Base-by-base conservation (phyloP, 352 stramenopile genomes). In the Phytopythium mirpurense region DNA sequence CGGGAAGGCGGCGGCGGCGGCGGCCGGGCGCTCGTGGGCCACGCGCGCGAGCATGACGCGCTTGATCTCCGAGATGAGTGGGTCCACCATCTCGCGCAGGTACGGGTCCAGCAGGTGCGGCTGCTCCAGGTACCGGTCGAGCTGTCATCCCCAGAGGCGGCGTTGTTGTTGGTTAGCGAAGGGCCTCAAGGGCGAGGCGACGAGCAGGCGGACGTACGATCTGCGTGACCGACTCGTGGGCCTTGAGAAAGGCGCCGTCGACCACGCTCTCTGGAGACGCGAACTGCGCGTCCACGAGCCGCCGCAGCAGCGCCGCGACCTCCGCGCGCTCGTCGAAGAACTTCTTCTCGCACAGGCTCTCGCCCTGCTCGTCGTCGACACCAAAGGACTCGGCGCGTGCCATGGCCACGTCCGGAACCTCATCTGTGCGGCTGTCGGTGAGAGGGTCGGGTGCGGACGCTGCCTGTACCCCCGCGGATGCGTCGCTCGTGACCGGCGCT, bases 101-200 rank as follows among this genome's bases (percentile, higher is more conserved):
- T 87, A 85, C 34, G 82, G 71, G 65, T 98, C 93, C 23, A 98
- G 67, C 31, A 98, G 62, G 44, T 93, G 70, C 15, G 86, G 78
- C 62, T 96, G 82, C 63, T 96, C 91, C 79, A 75, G 73, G 76
- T 88, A 96, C 72, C 86, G 94, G 72, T 82, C 91, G 45, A 93
- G 50, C 82, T 91, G 48, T 18, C n/a, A 31, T 31, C 40, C 2
- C 11, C 29, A 9, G 29, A 32, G 9, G 5, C 16, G 57, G 36
- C 47, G 23, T 62, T 18, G 60, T 6, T 16, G 26, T 26, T 24
- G 26, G 26, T 51, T 7, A 35, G 42, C 15, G 21, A 16, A 16
- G 6, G 23, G 38, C 18, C 24, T 45, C n/a, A n/a, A n/a, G n/a
- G n/a, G 5, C 19, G 21, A 12, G 24, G 19, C 16, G 24, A 26